Evolutionary conservation across 805 yeast species (phyloP).

Genomic region (Saccharomycopsis sp.): DNA sequence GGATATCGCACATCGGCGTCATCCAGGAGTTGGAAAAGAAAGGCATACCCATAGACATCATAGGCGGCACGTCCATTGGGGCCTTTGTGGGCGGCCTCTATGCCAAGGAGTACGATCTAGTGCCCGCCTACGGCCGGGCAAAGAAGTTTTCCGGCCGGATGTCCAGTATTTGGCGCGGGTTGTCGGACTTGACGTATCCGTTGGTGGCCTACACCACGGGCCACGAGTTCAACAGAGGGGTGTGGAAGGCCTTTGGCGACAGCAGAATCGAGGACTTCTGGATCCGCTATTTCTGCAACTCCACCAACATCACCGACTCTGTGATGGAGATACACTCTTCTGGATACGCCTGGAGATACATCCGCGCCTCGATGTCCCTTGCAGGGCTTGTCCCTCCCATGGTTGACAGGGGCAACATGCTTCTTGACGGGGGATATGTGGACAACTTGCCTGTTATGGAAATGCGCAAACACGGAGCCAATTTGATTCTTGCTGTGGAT

Average conservation of each 20-base stretch:
- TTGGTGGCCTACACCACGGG: slow-evolving; percentile 94
- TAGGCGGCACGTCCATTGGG: slow-evolving; percentile 97
- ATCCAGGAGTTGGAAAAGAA: slow-evolving; percentile 84
- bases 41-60: slow-evolving; percentile 88
- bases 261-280: slow-evolving; percentile 93
- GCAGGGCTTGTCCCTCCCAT: slow-evolving; percentile 90
- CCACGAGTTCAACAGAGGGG: slow-evolving; percentile 92
- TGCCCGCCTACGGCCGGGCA: slow-evolving; percentile 84
- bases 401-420: slow-evolving; percentile 84
- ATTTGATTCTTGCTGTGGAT: slow-evolving; percentile 83
- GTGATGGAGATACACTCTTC: slow-evolving; percentile 89
- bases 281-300: slow-evolving; percentile 82
- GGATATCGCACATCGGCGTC: slow-evolving; percentile 86
- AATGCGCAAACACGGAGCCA: slow-evolving; percentile 86
- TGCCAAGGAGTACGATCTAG: slow-evolving; percentile 86
- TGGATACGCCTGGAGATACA: slow-evolving; percentile 94
- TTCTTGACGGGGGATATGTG: slow-evolving; percentile 92
- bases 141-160: slow-evolving; percentile 80
- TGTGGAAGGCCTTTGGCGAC: slow-evolving; percentile 95
- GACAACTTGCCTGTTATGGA: slow-evolving; percentile 90
- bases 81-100: slow-evolving; percentile 93
- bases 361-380: slow-evolving; percentile 92
- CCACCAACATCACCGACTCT: slow-evolving; percentile 92
- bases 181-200: slow-evolving; percentile 85
- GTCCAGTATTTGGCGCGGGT: slow-evolving; percentile 78